Percentiles rank a stretch among this genome's conserved stretches.
These are phyloP conservation scores for Euphorbia lathyris DNA, from an alignment of 345 rosid species.

Conservation along the genomic window DNA sequence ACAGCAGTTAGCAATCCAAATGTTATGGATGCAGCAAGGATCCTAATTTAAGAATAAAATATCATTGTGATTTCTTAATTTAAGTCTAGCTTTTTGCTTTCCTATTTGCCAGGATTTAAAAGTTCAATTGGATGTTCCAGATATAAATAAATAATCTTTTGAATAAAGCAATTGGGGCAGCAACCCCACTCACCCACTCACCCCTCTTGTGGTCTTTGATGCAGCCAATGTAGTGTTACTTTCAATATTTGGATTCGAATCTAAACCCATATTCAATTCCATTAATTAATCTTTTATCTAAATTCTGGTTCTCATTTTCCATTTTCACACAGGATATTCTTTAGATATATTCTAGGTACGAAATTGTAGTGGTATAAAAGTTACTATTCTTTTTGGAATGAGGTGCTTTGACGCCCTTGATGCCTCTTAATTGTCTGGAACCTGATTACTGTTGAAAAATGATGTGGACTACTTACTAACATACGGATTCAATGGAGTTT, in stretches of 20 bases:
- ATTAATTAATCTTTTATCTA: neutral
- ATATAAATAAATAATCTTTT: no score
- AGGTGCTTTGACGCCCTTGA: no score
- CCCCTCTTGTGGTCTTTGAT: conserved; percentile 5
- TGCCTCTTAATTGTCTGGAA: no score
- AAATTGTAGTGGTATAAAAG: neutral
- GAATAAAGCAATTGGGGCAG: neutral
- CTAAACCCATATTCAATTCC: neutral
- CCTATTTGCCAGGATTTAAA: no score
- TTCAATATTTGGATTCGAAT: neutral
- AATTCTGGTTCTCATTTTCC: neutral
- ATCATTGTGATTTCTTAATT: neutral
- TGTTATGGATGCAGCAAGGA: neutral
- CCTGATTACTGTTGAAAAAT: no score
- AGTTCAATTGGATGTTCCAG: no score
- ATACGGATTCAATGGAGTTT: no score
- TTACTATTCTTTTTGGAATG: no score
- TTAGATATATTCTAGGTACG: neutral
- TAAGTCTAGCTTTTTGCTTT: neutral
- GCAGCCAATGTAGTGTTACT: neutral
- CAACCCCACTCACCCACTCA: no score
- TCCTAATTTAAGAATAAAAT: neutral
- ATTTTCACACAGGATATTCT: neutral
- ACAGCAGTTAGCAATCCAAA: neutral
- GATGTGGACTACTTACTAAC: no score